Evolutionary conservation across 371 early-diverging fungal species (phyloP).

Genomic region (Batkoa obscura): DNA sequence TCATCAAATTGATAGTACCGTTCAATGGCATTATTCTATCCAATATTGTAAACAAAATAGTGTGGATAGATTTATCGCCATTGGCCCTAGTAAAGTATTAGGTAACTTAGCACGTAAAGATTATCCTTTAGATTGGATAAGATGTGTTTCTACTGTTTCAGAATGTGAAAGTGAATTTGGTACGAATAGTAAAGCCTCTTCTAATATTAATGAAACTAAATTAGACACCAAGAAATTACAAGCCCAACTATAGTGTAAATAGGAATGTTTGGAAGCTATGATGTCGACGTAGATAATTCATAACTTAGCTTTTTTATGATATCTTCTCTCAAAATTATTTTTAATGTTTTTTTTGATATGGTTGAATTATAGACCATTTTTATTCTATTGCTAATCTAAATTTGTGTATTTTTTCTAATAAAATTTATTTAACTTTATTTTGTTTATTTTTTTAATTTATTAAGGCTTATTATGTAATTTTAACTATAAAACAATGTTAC

Average conservation of each 20-base stretch:
- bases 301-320: not conserved
- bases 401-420: too few species aligned
- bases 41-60: constrained; percentile 52
- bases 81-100: constrained; percentile 76
- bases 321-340: not conserved
- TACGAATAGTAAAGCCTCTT: not conserved
- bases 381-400: too few species aligned
- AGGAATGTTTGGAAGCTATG: not conserved
- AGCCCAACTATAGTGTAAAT: not conserved
- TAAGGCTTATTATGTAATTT: too few species aligned
- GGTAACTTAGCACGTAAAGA: constrained; percentile 78
- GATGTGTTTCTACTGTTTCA: not conserved
- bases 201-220: not conserved
- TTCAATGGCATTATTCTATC: constrained; percentile 77
- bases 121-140: constrained; percentile 54
- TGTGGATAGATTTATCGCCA: constrained; percentile 59
- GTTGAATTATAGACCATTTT: too few species aligned
- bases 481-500: too few species aligned
- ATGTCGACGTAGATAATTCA: not conserved
- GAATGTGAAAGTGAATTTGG: not conserved
- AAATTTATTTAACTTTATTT: too few species aligned
- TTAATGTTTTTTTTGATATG: too few species aligned
- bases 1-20: constrained; percentile 62
- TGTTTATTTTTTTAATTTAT: too few species aligned
- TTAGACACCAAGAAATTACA: not conserved